Conservation (phyloP, 1,284 basidiomycete species). For the Agaricales sp. region DNA sequence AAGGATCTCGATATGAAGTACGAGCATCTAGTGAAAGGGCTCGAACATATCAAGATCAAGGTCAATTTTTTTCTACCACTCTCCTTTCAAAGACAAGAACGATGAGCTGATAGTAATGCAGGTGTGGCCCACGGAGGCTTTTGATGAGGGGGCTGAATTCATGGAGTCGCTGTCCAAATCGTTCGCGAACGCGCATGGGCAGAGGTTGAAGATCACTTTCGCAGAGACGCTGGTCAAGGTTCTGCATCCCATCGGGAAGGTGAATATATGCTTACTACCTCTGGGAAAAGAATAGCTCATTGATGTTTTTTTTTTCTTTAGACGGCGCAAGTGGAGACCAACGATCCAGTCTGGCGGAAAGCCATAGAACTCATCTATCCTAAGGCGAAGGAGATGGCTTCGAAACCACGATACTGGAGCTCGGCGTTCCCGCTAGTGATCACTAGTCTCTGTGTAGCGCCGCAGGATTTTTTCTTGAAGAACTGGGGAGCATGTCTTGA, state of each 20-base stretch:
- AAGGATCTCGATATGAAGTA: constrained; percentile 75
- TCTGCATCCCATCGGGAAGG: constrained; percentile 86
- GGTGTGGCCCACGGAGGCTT: constrained; percentile 91
- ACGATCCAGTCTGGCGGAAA: constrained; percentile 91
- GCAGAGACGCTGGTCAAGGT: constrained; percentile 76
- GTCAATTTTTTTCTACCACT: constrained; percentile 24
- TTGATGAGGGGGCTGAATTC: constrained; percentile 92
- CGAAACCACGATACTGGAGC: constrained; percentile 87
- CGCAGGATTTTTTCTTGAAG: constrained; percentile 76
- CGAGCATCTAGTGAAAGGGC: constrained; percentile 73
- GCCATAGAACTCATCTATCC: constrained; percentile 82
- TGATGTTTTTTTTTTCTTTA: constrained; percentile 19
- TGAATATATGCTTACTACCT: constrained; percentile 18
- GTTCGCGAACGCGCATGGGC: constrained; percentile 80
- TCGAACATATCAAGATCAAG: constrained; percentile 75
- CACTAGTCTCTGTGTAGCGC: constrained; percentile 80
- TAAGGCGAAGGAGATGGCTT: constrained; percentile 79
- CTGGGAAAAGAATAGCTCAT: too few species aligned
- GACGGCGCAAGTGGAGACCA: constrained; percentile 94
- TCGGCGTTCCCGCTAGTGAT: constrained; percentile 83
- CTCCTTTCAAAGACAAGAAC: background rate
- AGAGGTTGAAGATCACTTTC: constrained; percentile 77
- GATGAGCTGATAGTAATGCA: constrained; percentile 19
- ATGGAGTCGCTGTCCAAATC: constrained; percentile 75
- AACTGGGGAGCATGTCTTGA: constrained; percentile 76